A percentile compares a stretch with the other conserved stretches of the same genome.
Evolutionary conservation across 306 rosid species (phyloP).

Genomic region (Prunus fruticosa): DNA sequence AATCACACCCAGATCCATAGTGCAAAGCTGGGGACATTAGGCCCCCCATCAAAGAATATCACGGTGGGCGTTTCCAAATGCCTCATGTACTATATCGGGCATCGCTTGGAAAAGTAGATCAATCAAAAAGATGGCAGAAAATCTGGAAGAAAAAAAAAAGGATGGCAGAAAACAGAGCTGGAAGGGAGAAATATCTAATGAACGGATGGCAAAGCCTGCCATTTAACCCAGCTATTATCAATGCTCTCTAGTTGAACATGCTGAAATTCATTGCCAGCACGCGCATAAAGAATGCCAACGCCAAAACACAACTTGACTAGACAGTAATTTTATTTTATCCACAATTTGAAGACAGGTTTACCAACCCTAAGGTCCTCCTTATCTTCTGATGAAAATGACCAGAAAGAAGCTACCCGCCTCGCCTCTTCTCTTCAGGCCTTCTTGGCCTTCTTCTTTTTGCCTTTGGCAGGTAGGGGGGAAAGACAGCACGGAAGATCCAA

Average conservation of each 20-base stretch:
- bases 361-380: not conserved
- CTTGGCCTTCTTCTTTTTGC: conserved; percentile 39
- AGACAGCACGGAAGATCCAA: conserved; percentile 63
- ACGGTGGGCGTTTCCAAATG: not conserved
- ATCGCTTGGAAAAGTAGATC: not conserved
- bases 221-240: not conserved
- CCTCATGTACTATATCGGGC: not conserved
- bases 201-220: not conserved
- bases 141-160: no score
- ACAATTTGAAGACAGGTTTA: not conserved
- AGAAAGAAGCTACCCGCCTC: not conserved
- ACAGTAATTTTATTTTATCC: not conserved
- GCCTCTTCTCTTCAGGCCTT: conserved; percentile 49
- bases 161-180: not conserved
- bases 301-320: not conserved
- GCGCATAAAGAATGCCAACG: not conserved
- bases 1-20: no score
- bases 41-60: no score
- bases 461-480: conserved; percentile 36
- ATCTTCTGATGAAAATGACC: not conserved
- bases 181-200: not conserved
- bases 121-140: not conserved
- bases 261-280: not conserved
- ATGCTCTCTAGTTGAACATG: not conserved
- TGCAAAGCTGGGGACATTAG: no score